Conservation (phyloP, 1,139 yeast species). For the Eremothecium coryli region DNA sequence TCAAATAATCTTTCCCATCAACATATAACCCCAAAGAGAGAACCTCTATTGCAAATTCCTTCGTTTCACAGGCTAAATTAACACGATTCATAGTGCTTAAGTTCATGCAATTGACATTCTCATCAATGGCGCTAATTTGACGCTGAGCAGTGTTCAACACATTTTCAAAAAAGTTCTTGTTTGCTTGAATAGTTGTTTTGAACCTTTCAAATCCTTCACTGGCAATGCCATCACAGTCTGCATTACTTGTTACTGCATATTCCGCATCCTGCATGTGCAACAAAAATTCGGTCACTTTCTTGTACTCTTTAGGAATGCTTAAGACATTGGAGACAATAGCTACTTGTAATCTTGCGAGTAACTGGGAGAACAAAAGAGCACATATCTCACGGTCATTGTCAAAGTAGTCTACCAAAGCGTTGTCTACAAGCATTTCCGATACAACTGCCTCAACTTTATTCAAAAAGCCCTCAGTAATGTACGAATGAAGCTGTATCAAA, state of each 20-base stretch:
- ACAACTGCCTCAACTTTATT: slow-evolving; percentile 17
- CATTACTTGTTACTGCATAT: slow-evolving; percentile 10
- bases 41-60: slow-evolving; percentile 37
- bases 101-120: slow-evolving; percentile 36
- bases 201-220: slow-evolving; percentile 8
- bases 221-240: slow-evolving; percentile 18
- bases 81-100: slow-evolving; percentile 35
- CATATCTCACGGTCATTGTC: slow-evolving; percentile 26
- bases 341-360: slow-evolving; percentile 21
- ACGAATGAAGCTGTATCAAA: slow-evolving; percentile 16
- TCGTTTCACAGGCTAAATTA: slow-evolving; percentile 35
- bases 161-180: slow-evolving; percentile 21
- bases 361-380: slow-evolving; percentile 19
- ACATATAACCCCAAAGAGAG: slow-evolving; percentile 34
- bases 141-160: slow-evolving; percentile 28
- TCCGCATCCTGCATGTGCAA: slow-evolving; percentile 17
- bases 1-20: slow-evolving; percentile 14
- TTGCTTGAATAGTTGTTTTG: slow-evolving; percentile 3
- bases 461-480: slow-evolving; percentile 17
- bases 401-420: slow-evolving; percentile 25
- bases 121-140: slow-evolving; percentile 34
- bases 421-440: slow-evolving; percentile 22
- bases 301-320: slow-evolving; percentile 7
- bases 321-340: slow-evolving; percentile 14
- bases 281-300: slow-evolving; percentile 14